phyloP scores from a whole-genome alignment of 2,329 filamentous ascomycete species.

The Sclerotinia glacialis region DNA sequence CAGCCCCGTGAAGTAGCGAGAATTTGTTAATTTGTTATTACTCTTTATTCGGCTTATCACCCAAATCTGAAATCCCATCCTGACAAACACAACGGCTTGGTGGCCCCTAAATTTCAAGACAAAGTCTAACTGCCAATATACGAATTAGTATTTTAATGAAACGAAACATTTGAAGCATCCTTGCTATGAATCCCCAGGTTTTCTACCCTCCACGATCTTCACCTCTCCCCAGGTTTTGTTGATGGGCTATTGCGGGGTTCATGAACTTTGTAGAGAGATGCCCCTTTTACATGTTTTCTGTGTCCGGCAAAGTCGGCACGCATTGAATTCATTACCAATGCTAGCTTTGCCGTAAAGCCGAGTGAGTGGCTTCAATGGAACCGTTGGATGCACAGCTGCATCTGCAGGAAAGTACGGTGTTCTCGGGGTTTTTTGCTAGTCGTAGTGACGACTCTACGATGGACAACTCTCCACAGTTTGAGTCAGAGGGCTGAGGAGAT shows the following conservation, averaged over 20 bases:
- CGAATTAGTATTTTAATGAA: not conserved
- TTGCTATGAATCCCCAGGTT: not conserved
- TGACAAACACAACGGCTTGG: not conserved
- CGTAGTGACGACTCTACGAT: not conserved
- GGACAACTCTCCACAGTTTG: not conserved
- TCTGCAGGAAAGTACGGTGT: not conserved
- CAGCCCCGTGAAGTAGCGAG: not conserved
- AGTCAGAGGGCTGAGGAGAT: not conserved
- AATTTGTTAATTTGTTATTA: not conserved
- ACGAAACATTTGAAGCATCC: conserved; percentile 1
- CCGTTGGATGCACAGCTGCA: not conserved
- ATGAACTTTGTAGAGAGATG: not conserved
- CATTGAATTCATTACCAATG: not conserved
- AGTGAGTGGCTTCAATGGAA: not conserved
- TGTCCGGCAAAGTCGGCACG: not conserved
- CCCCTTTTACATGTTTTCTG: not conserved
- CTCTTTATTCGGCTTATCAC: not conserved
- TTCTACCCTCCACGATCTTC: not conserved
- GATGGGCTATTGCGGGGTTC: not conserved
- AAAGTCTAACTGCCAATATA: not conserved
- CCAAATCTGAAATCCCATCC: not conserved
- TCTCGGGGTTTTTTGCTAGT: not conserved
- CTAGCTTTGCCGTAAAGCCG: not conserved
- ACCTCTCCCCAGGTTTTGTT: not conserved
- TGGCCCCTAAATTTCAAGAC: not conserved